Evolutionary conservation across 495 filamentous ascomycete species (phyloP).

Genomic region (Aspergillus sparsus): DNA sequence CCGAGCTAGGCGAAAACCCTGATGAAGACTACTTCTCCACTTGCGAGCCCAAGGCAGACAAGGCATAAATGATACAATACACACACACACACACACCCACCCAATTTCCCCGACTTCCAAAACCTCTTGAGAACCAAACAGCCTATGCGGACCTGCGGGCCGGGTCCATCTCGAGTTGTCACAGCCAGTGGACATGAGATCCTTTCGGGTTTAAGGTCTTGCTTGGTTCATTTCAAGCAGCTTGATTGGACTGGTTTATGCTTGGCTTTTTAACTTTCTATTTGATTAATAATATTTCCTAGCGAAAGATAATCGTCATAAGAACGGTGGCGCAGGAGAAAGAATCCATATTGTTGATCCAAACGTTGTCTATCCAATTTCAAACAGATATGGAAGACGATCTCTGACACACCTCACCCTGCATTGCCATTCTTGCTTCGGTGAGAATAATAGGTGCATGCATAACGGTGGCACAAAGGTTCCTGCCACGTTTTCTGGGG

Average conservation of each 20-base stretch:
- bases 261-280: conserved; percentile 5
- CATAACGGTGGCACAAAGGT: background rate
- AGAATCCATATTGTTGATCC: background rate
- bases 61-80: background rate
- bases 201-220: conserved; percentile 8
- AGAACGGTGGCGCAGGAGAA: background rate
- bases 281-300: background rate
- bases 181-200: background rate
- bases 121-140: background rate
- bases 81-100: no score
- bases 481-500: conserved; percentile 15
- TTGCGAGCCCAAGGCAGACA: background rate
- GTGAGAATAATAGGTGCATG: conserved; percentile 15
- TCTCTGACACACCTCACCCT: conserved; percentile 2
- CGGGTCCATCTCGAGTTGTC: conserved; percentile 15
- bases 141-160: conserved; percentile 20
- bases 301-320: background rate
- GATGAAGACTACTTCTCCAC: conserved; percentile 1
- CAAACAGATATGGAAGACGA: background rate
- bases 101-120: no score
- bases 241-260: background rate
- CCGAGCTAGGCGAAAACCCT: conserved; percentile 3
- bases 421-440: background rate
- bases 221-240: conserved; percentile 13
- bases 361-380: background rate